Conservation (phyloP, 2,329 filamentous ascomycete species). For the Macroventuria anomochaeta region DNA sequence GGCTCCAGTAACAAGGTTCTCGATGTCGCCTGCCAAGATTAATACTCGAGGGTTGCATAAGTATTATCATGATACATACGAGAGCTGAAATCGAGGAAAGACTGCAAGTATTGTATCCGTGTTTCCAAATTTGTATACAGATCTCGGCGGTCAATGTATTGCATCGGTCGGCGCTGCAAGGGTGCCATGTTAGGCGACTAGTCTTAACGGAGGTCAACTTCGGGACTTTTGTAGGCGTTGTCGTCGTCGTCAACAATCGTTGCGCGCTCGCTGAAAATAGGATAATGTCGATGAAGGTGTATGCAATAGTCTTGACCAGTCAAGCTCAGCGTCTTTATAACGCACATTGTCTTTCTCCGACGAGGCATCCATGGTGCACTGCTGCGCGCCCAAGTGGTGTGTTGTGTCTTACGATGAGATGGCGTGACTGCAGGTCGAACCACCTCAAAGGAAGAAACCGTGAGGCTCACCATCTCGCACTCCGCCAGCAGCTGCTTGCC, state of each 20-base stretch:
- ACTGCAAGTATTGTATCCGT: slow-evolving; percentile 74
- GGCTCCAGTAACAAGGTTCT: slow-evolving; percentile 70
- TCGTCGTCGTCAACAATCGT: neutral
- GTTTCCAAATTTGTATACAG: slow-evolving; percentile 74
- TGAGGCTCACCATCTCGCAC: neutral
- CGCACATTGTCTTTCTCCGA: neutral
- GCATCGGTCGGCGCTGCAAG: slow-evolving; percentile 42
- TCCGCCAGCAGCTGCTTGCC: too few relatives aligned
- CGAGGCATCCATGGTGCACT: slow-evolving; percentile 1
- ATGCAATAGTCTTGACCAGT: neutral
- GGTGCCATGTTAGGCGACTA: slow-evolving; percentile 28
- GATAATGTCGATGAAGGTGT: neutral
- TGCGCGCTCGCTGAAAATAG: neutral
- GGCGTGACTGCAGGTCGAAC: slow-evolving; percentile 29
- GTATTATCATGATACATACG: slow-evolving; percentile 56
- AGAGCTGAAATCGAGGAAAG: slow-evolving; percentile 76
- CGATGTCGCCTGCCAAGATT: slow-evolving; percentile 65
- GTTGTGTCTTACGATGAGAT: slow-evolving; percentile 31
- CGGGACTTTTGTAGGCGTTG: neutral
- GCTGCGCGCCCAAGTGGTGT: slow-evolving; percentile 19
- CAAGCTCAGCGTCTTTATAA: slow-evolving; percentile 15
- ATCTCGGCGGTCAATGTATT: slow-evolving; percentile 73
- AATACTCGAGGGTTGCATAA: neutral
- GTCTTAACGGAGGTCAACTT: neutral
- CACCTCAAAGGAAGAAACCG: slow-evolving; percentile 10